phyloP scores from a whole-genome alignment of 495 filamentous ascomycete genomes.

The Neurospora africana region DNA sequence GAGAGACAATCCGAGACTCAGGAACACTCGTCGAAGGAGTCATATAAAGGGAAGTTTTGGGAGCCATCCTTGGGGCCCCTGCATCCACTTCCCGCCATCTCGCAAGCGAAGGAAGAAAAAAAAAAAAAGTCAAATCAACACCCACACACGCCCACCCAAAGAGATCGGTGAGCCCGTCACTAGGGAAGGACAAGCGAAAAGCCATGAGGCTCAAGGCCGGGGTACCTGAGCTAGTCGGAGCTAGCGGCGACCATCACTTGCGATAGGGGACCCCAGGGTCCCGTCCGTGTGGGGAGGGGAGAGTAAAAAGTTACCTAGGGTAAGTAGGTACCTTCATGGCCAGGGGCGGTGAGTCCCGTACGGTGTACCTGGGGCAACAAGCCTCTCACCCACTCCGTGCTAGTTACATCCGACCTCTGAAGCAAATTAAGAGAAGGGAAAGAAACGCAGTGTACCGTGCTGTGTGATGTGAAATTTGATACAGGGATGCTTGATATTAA shows the following conservation, averaged over 20 bases:
- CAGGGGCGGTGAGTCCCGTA: neutral
- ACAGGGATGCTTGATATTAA: neutral
- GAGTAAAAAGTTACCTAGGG: neutral
- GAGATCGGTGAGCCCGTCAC: neutral
- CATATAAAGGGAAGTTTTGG: neutral
- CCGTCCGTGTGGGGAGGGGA: neutral
- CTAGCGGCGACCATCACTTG: neutral
- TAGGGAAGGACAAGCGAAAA: neutral
- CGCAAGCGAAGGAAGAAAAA: neutral
- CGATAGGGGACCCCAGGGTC: neutral
- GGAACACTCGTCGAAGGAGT: neutral
- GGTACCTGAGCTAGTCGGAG: neutral
- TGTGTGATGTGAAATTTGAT: neutral
- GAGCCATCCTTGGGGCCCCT: neutral
- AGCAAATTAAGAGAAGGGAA: neutral
- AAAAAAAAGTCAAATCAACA: neutral
- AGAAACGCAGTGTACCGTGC: neutral
- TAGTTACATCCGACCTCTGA: neutral
- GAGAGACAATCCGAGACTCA: neutral
- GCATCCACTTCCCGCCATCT: neutral
- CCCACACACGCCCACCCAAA: neutral
- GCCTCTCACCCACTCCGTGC: neutral
- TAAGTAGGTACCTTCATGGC: neutral
- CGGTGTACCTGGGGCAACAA: neutral
- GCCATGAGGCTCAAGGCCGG: neutral